A percentile compares a stretch with the other conserved stretches of the same genome.
Conservation (phyloP, 2,329 filamentous ascomycete species). For the Hymenoscyphus occultus region DNA sequence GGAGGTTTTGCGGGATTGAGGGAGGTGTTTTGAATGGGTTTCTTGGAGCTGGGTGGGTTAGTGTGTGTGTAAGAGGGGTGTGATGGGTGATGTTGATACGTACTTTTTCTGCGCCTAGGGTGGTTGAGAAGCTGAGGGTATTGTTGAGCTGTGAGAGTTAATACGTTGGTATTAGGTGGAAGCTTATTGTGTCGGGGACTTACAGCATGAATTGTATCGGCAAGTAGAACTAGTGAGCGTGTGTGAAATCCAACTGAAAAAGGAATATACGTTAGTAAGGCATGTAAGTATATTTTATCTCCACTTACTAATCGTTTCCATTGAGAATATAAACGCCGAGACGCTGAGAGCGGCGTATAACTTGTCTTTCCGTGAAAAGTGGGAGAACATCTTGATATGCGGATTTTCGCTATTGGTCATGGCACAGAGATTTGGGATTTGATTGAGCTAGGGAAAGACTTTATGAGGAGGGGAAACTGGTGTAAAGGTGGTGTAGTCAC, state of each 20-base stretch:
- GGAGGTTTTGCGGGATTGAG: constrained; percentile 76
- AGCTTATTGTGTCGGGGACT: neutral
- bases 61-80: constrained; percentile 55
- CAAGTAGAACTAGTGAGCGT: constrained; percentile 66
- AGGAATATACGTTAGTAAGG: neutral
- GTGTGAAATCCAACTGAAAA: constrained; percentile 63
- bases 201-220: constrained; percentile 78
- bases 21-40: constrained; percentile 51
- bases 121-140: constrained; percentile 65
- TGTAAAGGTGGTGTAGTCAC: neutral
- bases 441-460: neutral
- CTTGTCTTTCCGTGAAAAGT: neutral
- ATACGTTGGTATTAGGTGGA: neutral
- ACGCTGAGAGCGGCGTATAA: neutral
- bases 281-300: neutral
- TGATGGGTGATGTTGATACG: neutral
- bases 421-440: neutral
- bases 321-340: neutral
- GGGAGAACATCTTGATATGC: neutral
- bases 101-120: constrained; percentile 41
- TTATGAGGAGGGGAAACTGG: neutral
- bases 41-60: constrained; percentile 51
- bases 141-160: constrained; percentile 58
- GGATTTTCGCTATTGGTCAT: neutral
- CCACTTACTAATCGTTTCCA: neutral